phyloP scores from a whole-genome alignment of 2,329 filamentous ascomycete species.

The Talaromyces sp. region DNA sequence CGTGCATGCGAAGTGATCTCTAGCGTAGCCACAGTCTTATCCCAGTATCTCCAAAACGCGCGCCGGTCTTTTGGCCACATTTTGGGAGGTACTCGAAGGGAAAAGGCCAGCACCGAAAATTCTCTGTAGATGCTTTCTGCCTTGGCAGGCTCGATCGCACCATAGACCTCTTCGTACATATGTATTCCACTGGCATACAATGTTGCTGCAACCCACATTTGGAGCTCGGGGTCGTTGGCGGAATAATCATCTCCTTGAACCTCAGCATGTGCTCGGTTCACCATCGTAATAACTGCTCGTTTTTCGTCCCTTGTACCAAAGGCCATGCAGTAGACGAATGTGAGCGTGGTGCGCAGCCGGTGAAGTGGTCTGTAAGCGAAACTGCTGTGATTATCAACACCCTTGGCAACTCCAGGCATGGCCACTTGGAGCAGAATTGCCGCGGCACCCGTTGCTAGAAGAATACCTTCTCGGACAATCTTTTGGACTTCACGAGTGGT shows the following conservation, averaged over 20 bases:
- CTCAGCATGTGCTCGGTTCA: conserved; percentile 28
- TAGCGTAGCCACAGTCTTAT: conserved; percentile 26
- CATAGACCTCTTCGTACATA: conserved; percentile 23
- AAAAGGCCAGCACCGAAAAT: conserved; percentile 12
- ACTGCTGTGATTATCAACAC: conserved; percentile 34
- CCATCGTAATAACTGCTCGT: conserved; percentile 28
- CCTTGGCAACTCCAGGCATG: conserved; percentile 32
- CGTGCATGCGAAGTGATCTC: conserved; percentile 13
- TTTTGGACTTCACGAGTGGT: conserved; percentile 23
- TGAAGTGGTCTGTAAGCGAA: conserved; percentile 32
- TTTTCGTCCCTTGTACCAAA: conserved; percentile 28
- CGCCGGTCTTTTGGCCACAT: conserved; percentile 29
- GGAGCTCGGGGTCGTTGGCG: conserved; percentile 33
- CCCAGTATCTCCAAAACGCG: conserved; percentile 26
- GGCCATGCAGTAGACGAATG: background rate
- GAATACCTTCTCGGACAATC: conserved; percentile 29
- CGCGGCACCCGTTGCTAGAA: conserved; percentile 30
- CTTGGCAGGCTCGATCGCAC: background rate
- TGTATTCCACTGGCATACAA: conserved; percentile 32
- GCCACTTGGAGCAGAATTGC: conserved; percentile 38
- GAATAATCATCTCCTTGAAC: conserved; percentile 28
- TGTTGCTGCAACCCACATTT: conserved; percentile 38
- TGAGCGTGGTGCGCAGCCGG: conserved; percentile 22
- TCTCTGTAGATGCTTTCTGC: background rate
- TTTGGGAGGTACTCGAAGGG: conserved; percentile 25